A percentile compares a stretch with the other conserved stretches of the same genome.
Evolutionary conservation across 2,329 filamentous ascomycete genomes (phyloP).

Genomic region (Aureobasidium pullulans): DNA sequence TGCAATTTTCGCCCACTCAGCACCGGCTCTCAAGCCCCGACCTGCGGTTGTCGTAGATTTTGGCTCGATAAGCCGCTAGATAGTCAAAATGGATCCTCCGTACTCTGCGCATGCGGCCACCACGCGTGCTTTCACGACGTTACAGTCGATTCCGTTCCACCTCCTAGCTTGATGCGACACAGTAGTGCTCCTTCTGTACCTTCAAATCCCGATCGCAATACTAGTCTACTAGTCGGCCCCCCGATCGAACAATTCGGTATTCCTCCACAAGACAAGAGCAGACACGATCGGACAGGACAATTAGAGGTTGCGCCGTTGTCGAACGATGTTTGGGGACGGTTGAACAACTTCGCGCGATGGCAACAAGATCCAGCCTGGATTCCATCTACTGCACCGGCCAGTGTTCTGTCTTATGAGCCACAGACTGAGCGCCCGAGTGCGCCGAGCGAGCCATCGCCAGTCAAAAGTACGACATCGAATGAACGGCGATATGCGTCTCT

Average conservation of each 20-base stretch:
- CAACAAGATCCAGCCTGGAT: conserved; percentile 26
- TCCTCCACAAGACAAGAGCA: neutral
- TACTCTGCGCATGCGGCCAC: conserved; percentile 44
- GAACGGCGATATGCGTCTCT: conserved; percentile 5
- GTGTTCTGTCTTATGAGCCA: conserved; percentile 16
- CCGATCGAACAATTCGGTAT: neutral
- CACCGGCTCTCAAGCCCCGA: conserved; percentile 33
- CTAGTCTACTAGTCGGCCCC: neutral
- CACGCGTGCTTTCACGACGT: conserved; percentile 48
- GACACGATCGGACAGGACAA: neutral
- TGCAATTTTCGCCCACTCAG: conserved; percentile 47
- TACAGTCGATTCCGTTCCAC: neutral
- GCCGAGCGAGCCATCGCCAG: conserved; percentile 26
- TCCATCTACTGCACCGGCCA: conserved; percentile 26
- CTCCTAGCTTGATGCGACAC: conserved; percentile 3
- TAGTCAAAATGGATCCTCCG: conserved; percentile 4
- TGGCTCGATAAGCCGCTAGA: conserved; percentile 32
- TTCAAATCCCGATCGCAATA: neutral
- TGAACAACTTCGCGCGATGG: conserved; percentile 29
- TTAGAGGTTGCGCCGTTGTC: neutral
- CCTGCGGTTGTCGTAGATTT: conserved; percentile 48
- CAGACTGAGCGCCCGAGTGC: neutral
- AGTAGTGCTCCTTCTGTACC: conserved; percentile 1
- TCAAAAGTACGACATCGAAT: neutral
- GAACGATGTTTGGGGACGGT: conserved; percentile 25